phyloP scores from a whole-genome alignment of 371 early-diverging fungal genomes.

The Haplosporangium sp. region DNA sequence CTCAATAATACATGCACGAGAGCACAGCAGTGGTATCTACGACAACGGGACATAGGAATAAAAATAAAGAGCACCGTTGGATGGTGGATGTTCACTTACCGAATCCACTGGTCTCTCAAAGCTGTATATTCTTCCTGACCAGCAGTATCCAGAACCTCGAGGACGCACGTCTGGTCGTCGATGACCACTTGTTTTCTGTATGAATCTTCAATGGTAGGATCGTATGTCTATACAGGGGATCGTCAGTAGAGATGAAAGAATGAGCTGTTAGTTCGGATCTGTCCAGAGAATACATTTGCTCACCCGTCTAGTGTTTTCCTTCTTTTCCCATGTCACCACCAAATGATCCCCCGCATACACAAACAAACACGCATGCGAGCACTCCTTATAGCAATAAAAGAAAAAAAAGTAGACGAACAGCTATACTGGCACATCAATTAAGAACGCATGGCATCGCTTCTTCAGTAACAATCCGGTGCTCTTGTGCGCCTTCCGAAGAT shows the following conservation, averaged over 20 bases:
- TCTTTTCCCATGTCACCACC: neutral
- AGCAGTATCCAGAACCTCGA: slow-evolving; percentile 96
- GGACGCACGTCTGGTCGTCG: slow-evolving; percentile 91
- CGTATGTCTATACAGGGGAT: slow-evolving; percentile 78
- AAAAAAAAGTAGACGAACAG: too few species aligned
- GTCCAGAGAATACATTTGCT: neutral
- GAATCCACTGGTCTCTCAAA: slow-evolving; percentile 95
- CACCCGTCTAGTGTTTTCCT: neutral
- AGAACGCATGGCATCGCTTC: neutral
- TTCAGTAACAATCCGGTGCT: slow-evolving; percentile 10
- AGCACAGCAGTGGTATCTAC: neutral
- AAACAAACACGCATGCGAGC: slow-evolving; percentile 12
- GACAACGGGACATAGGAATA: neutral
- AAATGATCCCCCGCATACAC: neutral
- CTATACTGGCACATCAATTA: neutral
- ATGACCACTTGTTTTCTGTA: slow-evolving; percentile 97
- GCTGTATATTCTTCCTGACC: slow-evolving; percentile 92
- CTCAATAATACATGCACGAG: neutral
- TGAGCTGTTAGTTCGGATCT: neutral
- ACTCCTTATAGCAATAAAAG: neutral
- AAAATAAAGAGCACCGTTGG: too few species aligned
- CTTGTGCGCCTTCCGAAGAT: slow-evolving; percentile 17
- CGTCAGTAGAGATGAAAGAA: slow-evolving; percentile 2
- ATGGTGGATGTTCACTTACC: slow-evolving; percentile 56
- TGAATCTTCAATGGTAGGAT: slow-evolving; percentile 97